Evolutionary conservation across 805 yeast species (phyloP).

Genomic region (Jamesozyma piceae): DNA sequence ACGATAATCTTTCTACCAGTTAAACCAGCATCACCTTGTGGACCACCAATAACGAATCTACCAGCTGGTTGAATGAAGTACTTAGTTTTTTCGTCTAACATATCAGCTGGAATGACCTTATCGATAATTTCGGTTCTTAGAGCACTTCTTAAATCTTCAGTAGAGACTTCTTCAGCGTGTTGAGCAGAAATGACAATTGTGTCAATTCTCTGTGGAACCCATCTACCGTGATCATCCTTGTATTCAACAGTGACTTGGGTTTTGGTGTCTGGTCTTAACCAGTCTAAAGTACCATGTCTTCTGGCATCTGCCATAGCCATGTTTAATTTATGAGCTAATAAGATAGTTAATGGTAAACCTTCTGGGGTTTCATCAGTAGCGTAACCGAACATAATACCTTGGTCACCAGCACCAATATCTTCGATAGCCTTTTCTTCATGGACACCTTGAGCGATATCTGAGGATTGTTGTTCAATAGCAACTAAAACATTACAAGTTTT

Average conservation of each 20-base stretch:
- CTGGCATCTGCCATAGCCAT: conserved; percentile 95
- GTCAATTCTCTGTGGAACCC: conserved; percentile 91
- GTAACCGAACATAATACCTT: conserved; percentile 99
- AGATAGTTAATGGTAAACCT: conserved; percentile 87
- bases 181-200: conserved; percentile 96
- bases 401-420: conserved; percentile 99
- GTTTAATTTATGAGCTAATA: conserved; percentile 92
- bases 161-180: conserved; percentile 92
- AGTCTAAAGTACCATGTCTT: conserved; percentile 85
- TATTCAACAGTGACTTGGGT: conserved; percentile 98
- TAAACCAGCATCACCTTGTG: conserved; percentile 99
- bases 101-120: conserved; percentile 83
- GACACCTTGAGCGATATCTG: conserved; percentile 98
- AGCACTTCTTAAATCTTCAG: conserved; percentile 81
- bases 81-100: conserved; percentile 88
- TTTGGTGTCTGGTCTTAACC: conserved; percentile 99
- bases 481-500: conserved; percentile 98
- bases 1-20: conserved; percentile 99
- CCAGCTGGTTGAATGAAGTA: conserved; percentile 99
- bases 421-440: conserved; percentile 93
- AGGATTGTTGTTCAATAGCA: conserved; percentile 98
- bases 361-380: conserved; percentile 99
- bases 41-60: conserved; percentile 99
- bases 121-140: conserved; percentile 72
- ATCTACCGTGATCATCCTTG: conserved; percentile 89